Evolutionary conservation across 176 grass and related monocot species (phyloP).

Genomic region (Juncus effusus): DNA sequence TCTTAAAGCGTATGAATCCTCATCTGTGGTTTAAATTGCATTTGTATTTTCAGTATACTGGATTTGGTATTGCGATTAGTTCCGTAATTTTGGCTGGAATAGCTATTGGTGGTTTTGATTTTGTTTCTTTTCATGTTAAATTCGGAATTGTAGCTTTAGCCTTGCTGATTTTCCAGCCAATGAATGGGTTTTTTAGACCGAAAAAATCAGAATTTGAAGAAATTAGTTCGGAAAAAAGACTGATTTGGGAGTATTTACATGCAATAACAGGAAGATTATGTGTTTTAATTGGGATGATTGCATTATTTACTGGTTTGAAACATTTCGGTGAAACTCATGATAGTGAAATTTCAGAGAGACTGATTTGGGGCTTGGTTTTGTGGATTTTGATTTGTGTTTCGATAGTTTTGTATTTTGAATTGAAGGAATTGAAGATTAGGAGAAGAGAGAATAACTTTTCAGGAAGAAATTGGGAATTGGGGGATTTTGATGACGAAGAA

Average conservation of each 20-base stretch:
- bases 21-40: constrained; percentile 74
- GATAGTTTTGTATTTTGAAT: constrained; percentile 67
- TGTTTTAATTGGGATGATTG: constrained; percentile 52
- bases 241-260: constrained; percentile 83
- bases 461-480: constrained; percentile 64
- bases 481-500: constrained; percentile 81
- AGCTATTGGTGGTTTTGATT: constrained; percentile 57
- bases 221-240: constrained; percentile 38
- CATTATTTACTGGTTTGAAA: constrained; percentile 79
- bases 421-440: constrained; percentile 50
- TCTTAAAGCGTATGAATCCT: constrained; percentile 77
- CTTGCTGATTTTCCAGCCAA: constrained; percentile 55
- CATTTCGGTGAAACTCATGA: constrained; percentile 77
- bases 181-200: constrained; percentile 78
- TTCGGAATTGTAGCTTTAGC: constrained; percentile 66
- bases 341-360: constrained; percentile 78
- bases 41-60: constrained; percentile 77
- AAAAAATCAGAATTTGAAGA: constrained; percentile 48
- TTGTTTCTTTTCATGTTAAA: constrained; percentile 74
- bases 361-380: constrained; percentile 72
- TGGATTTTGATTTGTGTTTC: constrained; percentile 62
- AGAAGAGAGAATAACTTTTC: constrained; percentile 30
- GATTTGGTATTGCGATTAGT: constrained; percentile 68
- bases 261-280: constrained; percentile 74
- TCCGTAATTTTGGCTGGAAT: constrained; percentile 70